Conservation (phyloP, 768 basidiomycete genomes). For the Hericium erinaceus region DNA sequence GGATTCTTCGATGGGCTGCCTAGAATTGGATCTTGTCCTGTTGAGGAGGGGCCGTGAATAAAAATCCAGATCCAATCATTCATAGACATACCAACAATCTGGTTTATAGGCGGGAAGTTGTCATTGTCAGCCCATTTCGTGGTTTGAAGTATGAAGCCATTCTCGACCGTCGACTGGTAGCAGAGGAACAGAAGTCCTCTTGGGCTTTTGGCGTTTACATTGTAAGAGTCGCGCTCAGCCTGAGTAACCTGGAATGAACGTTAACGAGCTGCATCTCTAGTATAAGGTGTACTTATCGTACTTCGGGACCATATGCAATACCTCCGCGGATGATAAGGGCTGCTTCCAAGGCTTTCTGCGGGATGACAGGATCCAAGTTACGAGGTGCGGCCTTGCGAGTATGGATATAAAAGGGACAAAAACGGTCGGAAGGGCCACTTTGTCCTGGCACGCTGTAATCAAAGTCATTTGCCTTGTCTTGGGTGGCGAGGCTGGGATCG, state of each 20-base stretch:
- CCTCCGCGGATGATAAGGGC: constrained; percentile 23
- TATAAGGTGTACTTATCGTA: constrained; percentile 8
- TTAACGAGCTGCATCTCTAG: neutral
- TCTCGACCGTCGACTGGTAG: constrained; percentile 29
- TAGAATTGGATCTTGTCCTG: neutral
- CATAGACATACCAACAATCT: neutral
- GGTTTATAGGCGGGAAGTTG: neutral
- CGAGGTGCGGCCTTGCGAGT: constrained; percentile 39
- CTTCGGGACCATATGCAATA: constrained; percentile 28
- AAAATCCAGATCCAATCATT: neutral
- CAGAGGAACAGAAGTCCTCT: constrained; percentile 23
- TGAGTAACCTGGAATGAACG: neutral
- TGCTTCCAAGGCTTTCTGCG: constrained; percentile 15
- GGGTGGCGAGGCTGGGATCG: constrained; percentile 26
- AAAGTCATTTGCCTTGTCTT: constrained; percentile 36
- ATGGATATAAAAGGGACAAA: constrained; percentile 39
- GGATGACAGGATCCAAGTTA: constrained; percentile 14
- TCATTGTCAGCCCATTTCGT: neutral
- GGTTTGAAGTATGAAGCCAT: constrained; percentile 27
- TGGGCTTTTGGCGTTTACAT: neutral
- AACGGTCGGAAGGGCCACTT: constrained; percentile 4
- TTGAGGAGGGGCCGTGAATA: neutral
- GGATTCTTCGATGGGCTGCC: neutral
- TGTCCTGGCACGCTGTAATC: constrained; percentile 23
- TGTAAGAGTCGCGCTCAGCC: neutral